Evolutionary conservation across 2,329 filamentous ascomycete genomes (phyloP), one percentile per base, ranked within the genome.

Genomic region (Pseudogymnoascus sp.): DNA sequence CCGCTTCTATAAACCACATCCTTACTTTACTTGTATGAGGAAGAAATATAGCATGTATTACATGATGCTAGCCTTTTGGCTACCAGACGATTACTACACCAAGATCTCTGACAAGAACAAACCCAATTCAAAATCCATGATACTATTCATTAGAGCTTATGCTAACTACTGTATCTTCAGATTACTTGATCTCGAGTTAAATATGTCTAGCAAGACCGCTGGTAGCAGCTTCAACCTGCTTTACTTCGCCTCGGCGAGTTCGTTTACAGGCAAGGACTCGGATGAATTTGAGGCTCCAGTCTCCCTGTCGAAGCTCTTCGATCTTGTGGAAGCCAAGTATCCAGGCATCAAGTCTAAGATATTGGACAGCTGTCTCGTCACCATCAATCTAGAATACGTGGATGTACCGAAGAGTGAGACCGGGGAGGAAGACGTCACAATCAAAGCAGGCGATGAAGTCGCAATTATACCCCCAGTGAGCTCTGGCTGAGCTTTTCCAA

Each of bases 381-480:
- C 90, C 23, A 78, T 96, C 71, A 95, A 96, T 68, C 77, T 93
- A 61, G 83, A 90, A 63, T 96, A 96, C 76, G 86, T 93, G 71
- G 89, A 95, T 71, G 69, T 91, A 9, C 71, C 71, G 5, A 79
- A 79, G 41, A 75, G 76, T 33, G 74, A 74, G 16, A 74, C 73
- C 11, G 75, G 75, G 55, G 76, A 76, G 16, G 70, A 70, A 14
- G 76, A 77, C 14, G 68, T 79, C 25, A 72, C 84, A 62, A 88
- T 96, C 63, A 76, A 85, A 60, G 84, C 85, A 65, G 89, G 88
- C 28, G 91, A 96, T 71, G 91, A 96, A 77, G 90, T 96, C 62
- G 91, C 89, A 43, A 88, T 96, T 37, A 93, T 96, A 63, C 91
- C 91, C 35, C 91, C 91, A 8, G 91, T 96, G 67, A 96, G 91